These are phyloP conservation scores for Aspergillus heteromorphus DNA, from an alignment of 495 filamentous ascomycete species.

Conservation along the genomic window DNA sequence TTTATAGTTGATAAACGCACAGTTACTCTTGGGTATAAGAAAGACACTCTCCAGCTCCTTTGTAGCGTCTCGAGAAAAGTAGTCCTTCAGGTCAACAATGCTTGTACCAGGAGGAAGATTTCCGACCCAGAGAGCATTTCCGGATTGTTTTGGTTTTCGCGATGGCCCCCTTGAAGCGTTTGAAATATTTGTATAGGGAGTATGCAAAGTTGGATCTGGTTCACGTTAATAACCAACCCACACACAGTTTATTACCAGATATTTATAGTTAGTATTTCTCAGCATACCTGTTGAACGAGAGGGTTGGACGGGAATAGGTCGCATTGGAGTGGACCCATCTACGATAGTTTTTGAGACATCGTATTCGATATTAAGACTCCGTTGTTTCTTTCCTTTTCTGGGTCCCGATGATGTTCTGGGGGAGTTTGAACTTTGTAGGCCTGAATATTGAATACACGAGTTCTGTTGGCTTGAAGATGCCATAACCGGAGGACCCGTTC, in stretches of 20 bases:
- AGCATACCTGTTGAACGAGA: slow-evolving; percentile 22
- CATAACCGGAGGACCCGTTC: slow-evolving; percentile 5
- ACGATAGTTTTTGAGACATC: slow-evolving; percentile 42
- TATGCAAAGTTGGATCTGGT: slow-evolving; percentile 16
- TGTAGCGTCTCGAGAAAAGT: slow-evolving; percentile 78
- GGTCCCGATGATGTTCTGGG: neutral
- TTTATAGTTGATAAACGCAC: slow-evolving; percentile 94
- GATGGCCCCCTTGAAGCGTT: slow-evolving; percentile 76
- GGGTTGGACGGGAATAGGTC: slow-evolving; percentile 8
- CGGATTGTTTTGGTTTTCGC: slow-evolving; percentile 86
- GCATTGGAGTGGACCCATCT: slow-evolving; percentile 38
- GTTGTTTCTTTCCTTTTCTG: slow-evolving; percentile 20
- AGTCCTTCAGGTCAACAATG: slow-evolving; percentile 77
- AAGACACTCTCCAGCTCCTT: slow-evolving; percentile 84
- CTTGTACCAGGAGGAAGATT: slow-evolving; percentile 82
- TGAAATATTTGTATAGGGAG: slow-evolving; percentile 21
- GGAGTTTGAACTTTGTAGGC: neutral
- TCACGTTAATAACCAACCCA: no score
- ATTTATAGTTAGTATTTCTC: neutral
- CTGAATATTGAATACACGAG: slow-evolving; percentile 2
- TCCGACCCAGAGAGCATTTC: slow-evolving; percentile 94
- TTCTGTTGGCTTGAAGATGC: slow-evolving; percentile 7
- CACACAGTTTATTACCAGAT: neutral
- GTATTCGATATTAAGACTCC: slow-evolving; percentile 18
- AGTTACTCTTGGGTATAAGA: slow-evolving; percentile 95